Evolutionary conservation across 176 grass and related monocot species (phyloP), one percentile per base, ranked within the genome.

Genomic region (Hyparrhenia diplandra): DNA sequence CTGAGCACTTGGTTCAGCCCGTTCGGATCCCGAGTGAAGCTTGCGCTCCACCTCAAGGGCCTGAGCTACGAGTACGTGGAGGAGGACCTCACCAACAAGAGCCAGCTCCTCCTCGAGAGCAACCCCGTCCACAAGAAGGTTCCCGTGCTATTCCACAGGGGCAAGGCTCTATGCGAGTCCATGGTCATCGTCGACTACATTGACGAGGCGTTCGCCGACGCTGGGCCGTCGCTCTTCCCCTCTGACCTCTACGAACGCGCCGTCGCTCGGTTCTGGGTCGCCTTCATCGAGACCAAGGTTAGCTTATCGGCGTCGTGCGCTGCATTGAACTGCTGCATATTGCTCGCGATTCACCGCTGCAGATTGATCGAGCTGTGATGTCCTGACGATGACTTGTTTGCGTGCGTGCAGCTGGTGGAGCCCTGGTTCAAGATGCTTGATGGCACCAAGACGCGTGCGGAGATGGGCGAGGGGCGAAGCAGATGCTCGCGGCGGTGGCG

Each of bases 11-110:
- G 51, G 28, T 24, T 13, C 29, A 86, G 83, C 10, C 47, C 76
- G 21, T 85, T 71, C 51, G 55, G 63, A 1, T 57, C 42, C 35
- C 11, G 83, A 10, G 82, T 70, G 40, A 72, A 54, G 54, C 62
- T 86, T 2, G 83, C 71, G 28, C 78, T 86, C 37, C 81, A 59
- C 30, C 27, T 90, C 71, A 85, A 82, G 75, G 78, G 72, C 18
- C 46, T 85, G 5, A 59, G 64, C 31, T 82, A 86, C 13, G 78
- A 90, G 63, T 64, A 76, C 62, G 51, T 89, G 3, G 61, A 85
- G 62, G 76, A 85, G 71, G 65, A 75, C 30, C 14, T 35, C 45
- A 64, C 20, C 20, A 71, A 71, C 68, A 71, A 71, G 68, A 71
- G 69, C 69, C 23, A 71, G 69, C 69, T 71, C 41, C 69, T 47